Evolutionary conservation across 805 yeast genomes (phyloP).

Genomic region (Candida glaebosa): DNA sequence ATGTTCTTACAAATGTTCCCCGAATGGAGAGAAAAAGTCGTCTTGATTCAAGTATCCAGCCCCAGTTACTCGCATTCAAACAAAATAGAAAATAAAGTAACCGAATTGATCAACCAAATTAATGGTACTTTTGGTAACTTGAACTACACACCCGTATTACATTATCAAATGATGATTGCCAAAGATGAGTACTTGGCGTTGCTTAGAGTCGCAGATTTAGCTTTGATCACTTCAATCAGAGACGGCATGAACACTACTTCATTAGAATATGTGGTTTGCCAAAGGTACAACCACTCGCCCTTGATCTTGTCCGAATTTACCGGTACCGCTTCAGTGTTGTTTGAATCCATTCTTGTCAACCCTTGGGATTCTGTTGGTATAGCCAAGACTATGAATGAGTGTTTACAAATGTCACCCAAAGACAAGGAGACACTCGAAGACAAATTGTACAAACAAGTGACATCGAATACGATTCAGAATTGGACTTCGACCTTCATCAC

Average conservation of each 20-base stretch:
- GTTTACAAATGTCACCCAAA: conserved; percentile 52
- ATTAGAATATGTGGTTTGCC: conserved; percentile 86
- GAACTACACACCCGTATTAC: conserved; percentile 84
- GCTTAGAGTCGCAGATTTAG: conserved; percentile 84
- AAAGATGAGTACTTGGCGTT: conserved; percentile 88
- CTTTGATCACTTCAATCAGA: conserved; percentile 83
- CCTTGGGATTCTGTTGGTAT: conserved; percentile 98
- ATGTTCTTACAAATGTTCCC: conserved; percentile 87
- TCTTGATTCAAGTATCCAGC: conserved; percentile 86
- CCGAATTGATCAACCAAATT: conserved; percentile 76
- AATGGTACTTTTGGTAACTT: conserved; percentile 82
- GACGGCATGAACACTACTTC: conserved; percentile 98
- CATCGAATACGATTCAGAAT: conserved; percentile 66
- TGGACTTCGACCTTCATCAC: conserved; percentile 71
- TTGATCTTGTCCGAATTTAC: conserved; percentile 89
- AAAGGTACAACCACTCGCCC: conserved; percentile 69
- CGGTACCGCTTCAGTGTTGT: conserved; percentile 73
- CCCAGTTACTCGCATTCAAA: conserved; percentile 63
- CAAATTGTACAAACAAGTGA: conserved; percentile 60
- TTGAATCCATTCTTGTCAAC: conserved; percentile 77
- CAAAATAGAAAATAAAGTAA: conserved; percentile 74
- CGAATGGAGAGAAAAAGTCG: conserved; percentile 84
- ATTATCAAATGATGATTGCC: conserved; percentile 85
- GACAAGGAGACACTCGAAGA: conserved; percentile 46
- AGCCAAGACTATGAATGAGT: conserved; percentile 73